These are phyloP conservation scores for Mycena rebaudengoi DNA, from an alignment of 768 basidiomycete genomes.

Conservation along the genomic window DNA sequence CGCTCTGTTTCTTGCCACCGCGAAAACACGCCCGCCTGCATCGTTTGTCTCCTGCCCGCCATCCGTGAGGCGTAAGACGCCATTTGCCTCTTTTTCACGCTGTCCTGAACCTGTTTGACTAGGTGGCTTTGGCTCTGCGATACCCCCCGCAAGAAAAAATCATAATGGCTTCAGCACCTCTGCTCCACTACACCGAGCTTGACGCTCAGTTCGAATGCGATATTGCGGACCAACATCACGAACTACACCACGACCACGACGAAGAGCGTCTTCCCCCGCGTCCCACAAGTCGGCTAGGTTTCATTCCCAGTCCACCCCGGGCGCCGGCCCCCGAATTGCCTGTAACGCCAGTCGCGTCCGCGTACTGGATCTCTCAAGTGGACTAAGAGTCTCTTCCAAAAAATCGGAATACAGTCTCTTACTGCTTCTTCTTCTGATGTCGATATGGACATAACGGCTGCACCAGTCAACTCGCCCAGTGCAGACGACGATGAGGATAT, in stretches of 20 bases:
- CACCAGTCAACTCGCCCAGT: slow-evolving; percentile 16
- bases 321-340: background rate
- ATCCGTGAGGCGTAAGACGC: background rate
- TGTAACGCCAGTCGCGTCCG: background rate
- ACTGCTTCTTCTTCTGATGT: background rate
- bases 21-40: slow-evolving; percentile 1
- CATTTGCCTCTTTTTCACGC: background rate
- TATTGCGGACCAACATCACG: slow-evolving; percentile 25
- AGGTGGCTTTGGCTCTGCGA: slow-evolving; percentile 12
- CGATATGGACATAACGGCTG: slow-evolving; percentile 32
- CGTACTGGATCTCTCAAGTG: slow-evolving; percentile 20
- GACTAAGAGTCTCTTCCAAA: slow-evolving; percentile 31
- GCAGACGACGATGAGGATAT: slow-evolving; percentile 24
- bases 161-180: slow-evolving; percentile 13
- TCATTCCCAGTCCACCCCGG: slow-evolving; percentile 37
- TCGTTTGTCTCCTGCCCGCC: background rate
- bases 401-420: slow-evolving; percentile 14
- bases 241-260: slow-evolving; percentile 21
- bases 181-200: slow-evolving; percentile 17
- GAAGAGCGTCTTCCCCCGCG: slow-evolving; percentile 47
- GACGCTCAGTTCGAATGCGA: slow-evolving; percentile 19
- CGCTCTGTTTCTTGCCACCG: background rate
- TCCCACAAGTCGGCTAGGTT: slow-evolving; percentile 59
- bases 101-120: background rate
- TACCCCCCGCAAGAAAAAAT: background rate